phyloP scores from a whole-genome alignment of 129 eudicot genomes.

The Pulicaria dysenterica region DNA sequence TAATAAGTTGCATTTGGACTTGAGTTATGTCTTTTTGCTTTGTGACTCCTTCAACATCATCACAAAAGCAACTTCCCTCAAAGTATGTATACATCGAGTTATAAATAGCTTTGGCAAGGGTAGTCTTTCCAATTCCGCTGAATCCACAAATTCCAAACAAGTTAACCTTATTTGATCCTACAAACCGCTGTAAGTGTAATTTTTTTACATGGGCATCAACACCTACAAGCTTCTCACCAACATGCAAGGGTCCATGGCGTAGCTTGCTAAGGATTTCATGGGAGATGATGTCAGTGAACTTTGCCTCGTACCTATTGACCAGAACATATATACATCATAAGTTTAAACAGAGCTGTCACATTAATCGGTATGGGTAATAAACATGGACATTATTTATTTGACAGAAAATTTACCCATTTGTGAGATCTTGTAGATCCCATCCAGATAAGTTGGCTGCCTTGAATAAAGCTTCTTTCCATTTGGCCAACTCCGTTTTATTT shows the following conservation, averaged over 20 bases:
- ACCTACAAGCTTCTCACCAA: constrained; percentile 27
- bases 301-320: constrained; percentile 29
- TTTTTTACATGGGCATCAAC: constrained; percentile 3
- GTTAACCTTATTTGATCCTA: constrained; percentile 6
- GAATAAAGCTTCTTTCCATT: constrained; percentile 17
- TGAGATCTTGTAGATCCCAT: constrained; percentile 14
- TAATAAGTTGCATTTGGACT: constrained; percentile 13
- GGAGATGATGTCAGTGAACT: constrained; percentile 26
- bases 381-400: not conserved
- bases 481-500: not conserved
- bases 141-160: constrained; percentile 33
- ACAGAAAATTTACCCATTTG: constrained; percentile 15
- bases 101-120: constrained; percentile 26
- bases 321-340: not conserved
- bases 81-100: constrained; percentile 5
- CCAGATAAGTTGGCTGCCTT: constrained; percentile 5
- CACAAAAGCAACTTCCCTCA: constrained; percentile 16
- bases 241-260: constrained; percentile 13
- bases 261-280: constrained; percentile 12
- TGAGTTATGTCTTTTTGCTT: constrained; percentile 15
- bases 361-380: not conserved
- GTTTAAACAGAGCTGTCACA: too few species aligned
- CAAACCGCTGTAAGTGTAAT: not conserved
- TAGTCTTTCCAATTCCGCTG: constrained; percentile 32
- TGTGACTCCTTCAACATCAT: constrained; percentile 30